Evolutionary conservation across 2,329 filamentous ascomycete species (phyloP).

Genomic region (Fusarium annulatum): DNA sequence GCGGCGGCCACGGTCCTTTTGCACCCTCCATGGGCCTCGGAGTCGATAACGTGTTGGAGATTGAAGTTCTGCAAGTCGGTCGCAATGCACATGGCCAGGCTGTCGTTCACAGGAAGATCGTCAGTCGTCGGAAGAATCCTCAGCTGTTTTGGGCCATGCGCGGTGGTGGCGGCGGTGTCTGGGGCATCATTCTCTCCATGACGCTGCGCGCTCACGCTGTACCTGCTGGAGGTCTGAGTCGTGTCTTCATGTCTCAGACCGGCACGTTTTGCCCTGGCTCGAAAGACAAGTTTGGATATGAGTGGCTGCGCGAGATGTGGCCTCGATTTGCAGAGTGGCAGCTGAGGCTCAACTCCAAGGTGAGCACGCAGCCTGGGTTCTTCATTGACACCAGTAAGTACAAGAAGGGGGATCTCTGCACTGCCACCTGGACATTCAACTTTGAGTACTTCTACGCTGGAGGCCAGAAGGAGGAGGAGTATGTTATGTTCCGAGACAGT

Average conservation of each 20-base stretch:
- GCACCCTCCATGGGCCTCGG: slow-evolving; percentile 7
- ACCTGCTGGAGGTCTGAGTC: not conserved
- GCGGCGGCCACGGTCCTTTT: slow-evolving; percentile 3
- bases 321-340: slow-evolving; percentile 1
- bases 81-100: not conserved
- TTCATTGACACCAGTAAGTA: not conserved
- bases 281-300: not conserved
- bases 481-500: not conserved
- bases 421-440: not conserved
- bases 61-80: not conserved
- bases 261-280: not conserved
- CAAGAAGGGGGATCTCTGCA: not conserved
- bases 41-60: not conserved
- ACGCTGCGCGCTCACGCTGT: not conserved
- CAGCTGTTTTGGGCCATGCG: slow-evolving; percentile 14
- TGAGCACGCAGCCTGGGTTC: slow-evolving; percentile 7
- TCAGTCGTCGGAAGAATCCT: not conserved
- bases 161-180: not conserved
- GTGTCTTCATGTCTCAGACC: not conserved
- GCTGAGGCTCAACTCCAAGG: not conserved
- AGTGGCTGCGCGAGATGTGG: slow-evolving; percentile 5
- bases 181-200: slow-evolving; percentile 2
- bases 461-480: not conserved
- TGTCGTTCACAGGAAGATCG: not conserved
- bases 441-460: slow-evolving; percentile 7